A percentile compares a stretch with the other conserved stretches of the same genome.
Conservation (phyloP, 306 rosid genomes). For the Phaseolus lunatus region DNA sequence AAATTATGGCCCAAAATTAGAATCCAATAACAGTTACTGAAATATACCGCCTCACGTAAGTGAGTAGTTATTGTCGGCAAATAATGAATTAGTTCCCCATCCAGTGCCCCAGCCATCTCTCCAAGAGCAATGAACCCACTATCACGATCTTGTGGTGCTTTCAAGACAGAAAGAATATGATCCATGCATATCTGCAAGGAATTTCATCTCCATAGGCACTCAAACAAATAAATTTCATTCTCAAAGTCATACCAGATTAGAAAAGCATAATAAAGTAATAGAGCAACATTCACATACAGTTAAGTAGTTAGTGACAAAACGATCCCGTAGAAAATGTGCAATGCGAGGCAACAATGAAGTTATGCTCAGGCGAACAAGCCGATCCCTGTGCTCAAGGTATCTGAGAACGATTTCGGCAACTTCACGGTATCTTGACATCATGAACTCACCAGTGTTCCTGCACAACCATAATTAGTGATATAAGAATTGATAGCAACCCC, state of each 20-base stretch:
- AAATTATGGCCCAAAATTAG: constrained; percentile 29
- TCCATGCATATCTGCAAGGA: constrained; percentile 96
- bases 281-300: constrained; percentile 61
- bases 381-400: constrained; percentile 90
- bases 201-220: constrained; percentile 48
- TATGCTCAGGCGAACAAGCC: constrained; percentile 98
- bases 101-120: constrained; percentile 99
- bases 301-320: constrained; percentile 94
- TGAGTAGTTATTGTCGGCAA: constrained; percentile 87
- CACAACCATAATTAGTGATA: constrained; percentile 43
- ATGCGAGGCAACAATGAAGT: constrained; percentile 95
- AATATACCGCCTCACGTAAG: constrained; percentile 94
- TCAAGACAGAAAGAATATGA: constrained; percentile 92
- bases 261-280: constrained; percentile 37
- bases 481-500: neutral
- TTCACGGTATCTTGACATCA: constrained; percentile 99
- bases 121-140: constrained; percentile 99
- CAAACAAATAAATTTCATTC: constrained; percentile 26
- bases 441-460: constrained; percentile 99
- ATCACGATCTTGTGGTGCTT: constrained; percentile 93
- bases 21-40: constrained; percentile 26
- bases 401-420: constrained; percentile 97
- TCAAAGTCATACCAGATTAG: constrained; percentile 28
- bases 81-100: constrained; percentile 87
- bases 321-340: constrained; percentile 97